These are phyloP conservation scores for Crithidia acanthocephali DNA, from an alignment of 208 protist species.

Conservation along the genomic window DNA sequence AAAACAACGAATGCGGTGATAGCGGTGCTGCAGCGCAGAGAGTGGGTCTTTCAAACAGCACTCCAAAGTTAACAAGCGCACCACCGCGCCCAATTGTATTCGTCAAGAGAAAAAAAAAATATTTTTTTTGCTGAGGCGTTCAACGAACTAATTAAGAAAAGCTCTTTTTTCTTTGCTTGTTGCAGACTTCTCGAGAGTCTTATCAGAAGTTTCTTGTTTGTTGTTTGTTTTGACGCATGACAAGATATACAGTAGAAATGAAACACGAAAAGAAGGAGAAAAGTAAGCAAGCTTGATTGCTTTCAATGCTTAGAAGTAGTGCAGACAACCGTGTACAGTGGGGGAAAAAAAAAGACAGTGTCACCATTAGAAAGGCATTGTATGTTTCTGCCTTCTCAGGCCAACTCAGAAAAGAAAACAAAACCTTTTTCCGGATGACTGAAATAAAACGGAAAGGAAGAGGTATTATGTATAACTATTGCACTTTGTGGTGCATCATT, in stretches of 20 bases:
- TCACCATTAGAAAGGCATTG: not conserved
- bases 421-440: not conserved
- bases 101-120: too few relatives aligned
- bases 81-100: too few relatives aligned
- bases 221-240: not conserved
- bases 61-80: too few relatives aligned
- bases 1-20: too few relatives aligned
- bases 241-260: conserved; percentile 22
- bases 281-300: conserved; percentile 11
- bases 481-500: conserved; percentile 4
- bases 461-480: not conserved
- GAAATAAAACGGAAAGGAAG: not conserved
- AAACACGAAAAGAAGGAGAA: conserved; percentile 4
- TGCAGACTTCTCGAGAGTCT: too few relatives aligned
- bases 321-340: not conserved
- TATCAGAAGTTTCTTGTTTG: not conserved
- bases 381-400: not conserved
- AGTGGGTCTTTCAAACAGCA: too few relatives aligned
- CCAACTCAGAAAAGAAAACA: not conserved
- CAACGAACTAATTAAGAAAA: too few relatives aligned
- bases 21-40: too few relatives aligned
- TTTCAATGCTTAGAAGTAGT: not conserved
- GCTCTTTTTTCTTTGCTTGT: too few relatives aligned
- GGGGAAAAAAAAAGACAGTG: not conserved
- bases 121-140: too few relatives aligned